Percentiles rank a stretch among this genome's conserved stretches.
Evolutionary conservation across 768 basidiomycete genomes (phyloP).

Genomic region (Auricularia sp.): DNA sequence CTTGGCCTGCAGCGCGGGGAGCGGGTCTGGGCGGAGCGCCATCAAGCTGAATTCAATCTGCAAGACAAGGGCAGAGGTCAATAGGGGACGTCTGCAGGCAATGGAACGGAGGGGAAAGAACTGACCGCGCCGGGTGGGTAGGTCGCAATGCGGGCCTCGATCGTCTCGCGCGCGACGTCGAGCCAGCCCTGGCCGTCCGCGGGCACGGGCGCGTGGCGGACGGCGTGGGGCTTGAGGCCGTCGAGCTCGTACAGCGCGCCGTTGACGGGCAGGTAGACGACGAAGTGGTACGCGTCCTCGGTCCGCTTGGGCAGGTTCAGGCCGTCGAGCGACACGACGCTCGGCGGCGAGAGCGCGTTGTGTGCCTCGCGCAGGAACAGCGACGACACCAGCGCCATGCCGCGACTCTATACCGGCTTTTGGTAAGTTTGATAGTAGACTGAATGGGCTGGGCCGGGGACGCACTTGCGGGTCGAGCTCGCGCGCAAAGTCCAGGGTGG

Average conservation of each 20-base stretch:
- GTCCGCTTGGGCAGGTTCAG: constrained; percentile 53
- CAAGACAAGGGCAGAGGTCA: no score
- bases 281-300: constrained; percentile 93
- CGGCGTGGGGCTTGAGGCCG: constrained; percentile 69
- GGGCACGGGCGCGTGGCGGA: constrained; percentile 66
- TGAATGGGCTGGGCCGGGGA: neutral
- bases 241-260: constrained; percentile 89
- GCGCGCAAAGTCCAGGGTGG: constrained; percentile 64
- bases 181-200: constrained; percentile 69
- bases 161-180: constrained; percentile 68
- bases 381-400: constrained; percentile 69
- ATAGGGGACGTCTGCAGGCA: neutral
- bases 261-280: constrained; percentile 80
- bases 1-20: constrained; percentile 56
- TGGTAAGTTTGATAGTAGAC: neutral
- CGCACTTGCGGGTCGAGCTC: constrained; percentile 73
- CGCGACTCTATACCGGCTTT: constrained; percentile 36
- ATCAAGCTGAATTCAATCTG: constrained; percentile 90
- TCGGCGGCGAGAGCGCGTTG: constrained; percentile 87
- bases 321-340: constrained; percentile 78
- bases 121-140: constrained; percentile 83
- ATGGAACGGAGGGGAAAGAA: constrained; percentile 9
- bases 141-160: constrained; percentile 80
- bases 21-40: constrained; percentile 72
- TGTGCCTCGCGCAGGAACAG: constrained; percentile 79